Percentiles rank a stretch among this genome's conserved stretches.
Conservation (phyloP, 164 flowering plant species). For the Euptelea pleiosperma region DNA sequence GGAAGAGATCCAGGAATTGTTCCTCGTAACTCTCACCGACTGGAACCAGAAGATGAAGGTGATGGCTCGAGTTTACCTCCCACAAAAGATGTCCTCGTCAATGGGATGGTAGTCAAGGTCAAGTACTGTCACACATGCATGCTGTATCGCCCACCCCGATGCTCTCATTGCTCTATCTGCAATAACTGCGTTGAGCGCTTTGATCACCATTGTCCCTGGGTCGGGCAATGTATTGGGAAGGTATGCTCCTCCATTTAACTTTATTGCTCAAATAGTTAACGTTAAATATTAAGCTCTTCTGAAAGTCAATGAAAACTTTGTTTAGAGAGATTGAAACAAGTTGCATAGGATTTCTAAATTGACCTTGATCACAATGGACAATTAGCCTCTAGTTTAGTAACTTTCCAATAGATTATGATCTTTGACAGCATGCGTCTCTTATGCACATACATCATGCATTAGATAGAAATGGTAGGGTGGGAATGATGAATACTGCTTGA, state of each 20-base stretch:
- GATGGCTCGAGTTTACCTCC: constrained; percentile 37
- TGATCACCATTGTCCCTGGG: constrained; percentile 92
- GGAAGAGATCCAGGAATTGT: constrained; percentile 68
- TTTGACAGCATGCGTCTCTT: too few species aligned
- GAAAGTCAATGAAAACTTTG: too few species aligned
- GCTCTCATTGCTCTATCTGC: constrained; percentile 79
- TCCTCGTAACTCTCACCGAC: constrained; percentile 59
- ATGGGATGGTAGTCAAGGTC: constrained; percentile 51
- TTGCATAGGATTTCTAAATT: too few species aligned
- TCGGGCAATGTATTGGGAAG: constrained; percentile 85
- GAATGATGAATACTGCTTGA: too few species aligned
- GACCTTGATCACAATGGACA: background rate
- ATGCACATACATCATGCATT: too few species aligned
- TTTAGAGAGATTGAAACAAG: too few species aligned
- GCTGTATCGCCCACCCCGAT: constrained; percentile 78
- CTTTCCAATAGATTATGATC: background rate
- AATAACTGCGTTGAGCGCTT: constrained; percentile 74
- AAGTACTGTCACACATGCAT: constrained; percentile 73
- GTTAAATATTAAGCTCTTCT: too few species aligned
- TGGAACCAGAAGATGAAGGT: constrained; percentile 44
- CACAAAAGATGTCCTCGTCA: constrained; percentile 56
- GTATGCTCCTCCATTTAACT: constrained; percentile 21
- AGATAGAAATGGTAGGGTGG: too few species aligned
- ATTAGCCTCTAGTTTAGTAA: background rate
- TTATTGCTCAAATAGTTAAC: background rate